Evolutionary conservation across 306 rosid genomes (phyloP), one percentile per base, ranked within the genome.

Genomic region (Gleditsia sinensis): DNA sequence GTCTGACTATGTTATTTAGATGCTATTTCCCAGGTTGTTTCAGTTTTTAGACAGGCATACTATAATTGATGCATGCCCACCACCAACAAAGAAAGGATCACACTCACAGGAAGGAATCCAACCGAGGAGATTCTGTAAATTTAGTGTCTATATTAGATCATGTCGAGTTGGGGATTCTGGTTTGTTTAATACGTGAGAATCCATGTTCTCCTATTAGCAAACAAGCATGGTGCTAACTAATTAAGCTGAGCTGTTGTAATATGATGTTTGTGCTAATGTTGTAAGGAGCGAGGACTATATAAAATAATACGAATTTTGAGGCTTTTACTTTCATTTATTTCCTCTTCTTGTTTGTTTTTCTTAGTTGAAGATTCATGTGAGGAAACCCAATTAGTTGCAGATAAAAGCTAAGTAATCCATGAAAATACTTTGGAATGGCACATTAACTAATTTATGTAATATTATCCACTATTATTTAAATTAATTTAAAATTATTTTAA

Each of bases 1-100:
- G 82, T 90, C 88, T 81, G 92, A 94, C 53, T 92, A 92, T 57
- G 91, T 87, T 57, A 80, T 90, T 69, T 94, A 83, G 80, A 79
- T 9, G 12, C 8, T 14, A 30, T n/a, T 39, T 62, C 45, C 37
- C 37, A 42, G 60, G 21, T 28, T 16, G 0, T 70, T 50, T 17
- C 39, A 8, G n/a, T n/a, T n/a, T n/a, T n/a, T n/a, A n/a, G n/a
- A n/a, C n/a, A n/a, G n/a, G n/a, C n/a, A n/a, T n/a, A n/a, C n/a
- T n/a, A n/a, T n/a, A n/a, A n/a, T n/a, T n/a, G n/a, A n/a, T n/a
- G n/a, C n/a, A n/a, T n/a, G n/a, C n/a, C n/a, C n/a, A n/a, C n/a
- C n/a, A n/a, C n/a, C n/a, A n/a, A n/a, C n/a, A n/a, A n/a, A n/a
- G n/a, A n/a, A n/a, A n/a, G n/a, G n/a, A n/a, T n/a, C n/a, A n/a